phyloP scores from a whole-genome alignment of 176 grass and related monocot species.

The Aegilops sharonensis region DNA sequence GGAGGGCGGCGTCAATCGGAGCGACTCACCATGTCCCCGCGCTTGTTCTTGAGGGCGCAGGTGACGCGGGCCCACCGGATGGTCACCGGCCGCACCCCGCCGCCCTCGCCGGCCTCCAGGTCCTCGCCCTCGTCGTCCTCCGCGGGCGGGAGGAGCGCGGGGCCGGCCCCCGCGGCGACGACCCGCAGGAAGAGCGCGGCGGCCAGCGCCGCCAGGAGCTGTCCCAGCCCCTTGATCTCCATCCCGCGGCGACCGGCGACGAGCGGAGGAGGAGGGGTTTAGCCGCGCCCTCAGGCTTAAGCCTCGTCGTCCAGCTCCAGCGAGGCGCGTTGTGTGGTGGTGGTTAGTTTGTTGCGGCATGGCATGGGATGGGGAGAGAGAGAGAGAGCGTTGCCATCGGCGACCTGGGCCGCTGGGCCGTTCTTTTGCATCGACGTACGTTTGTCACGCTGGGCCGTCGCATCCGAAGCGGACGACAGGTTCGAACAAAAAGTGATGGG shows the following conservation, averaged over 20 bases:
- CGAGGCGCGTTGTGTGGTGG: constrained; percentile 28
- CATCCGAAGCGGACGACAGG: neutral
- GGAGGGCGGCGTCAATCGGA: too few species aligned
- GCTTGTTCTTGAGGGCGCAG: constrained; percentile 81
- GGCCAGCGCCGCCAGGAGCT: constrained; percentile 77
- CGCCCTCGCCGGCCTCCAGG: constrained; percentile 29
- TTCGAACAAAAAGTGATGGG: neutral
- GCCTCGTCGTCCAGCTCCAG: neutral
- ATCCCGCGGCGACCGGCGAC: constrained; percentile 10
- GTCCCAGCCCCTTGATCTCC: constrained; percentile 58
- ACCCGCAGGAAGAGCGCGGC: constrained; percentile 70
- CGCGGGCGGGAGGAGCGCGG: constrained; percentile 42
- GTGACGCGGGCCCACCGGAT: constrained; percentile 70
- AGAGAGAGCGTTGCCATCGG: neutral
- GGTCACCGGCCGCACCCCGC: constrained; percentile 49
- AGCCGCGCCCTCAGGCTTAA: neutral
- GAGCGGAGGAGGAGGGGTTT: neutral
- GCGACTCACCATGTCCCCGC: constrained; percentile 50
- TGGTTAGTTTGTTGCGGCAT: constrained; percentile 28
- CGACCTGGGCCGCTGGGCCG: constrained; percentile 12
- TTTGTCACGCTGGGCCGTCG: neutral
- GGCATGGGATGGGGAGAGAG: neutral
- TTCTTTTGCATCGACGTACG: too few species aligned
- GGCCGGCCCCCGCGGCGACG: constrained; percentile 54
- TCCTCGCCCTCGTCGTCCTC: constrained; percentile 30